A percentile compares a stretch with the other conserved stretches of the same genome.
These are phyloP conservation scores for Dioscorea zingiberensis DNA, from an alignment of 106 monocot genomes.

Conservation along the genomic window DNA sequence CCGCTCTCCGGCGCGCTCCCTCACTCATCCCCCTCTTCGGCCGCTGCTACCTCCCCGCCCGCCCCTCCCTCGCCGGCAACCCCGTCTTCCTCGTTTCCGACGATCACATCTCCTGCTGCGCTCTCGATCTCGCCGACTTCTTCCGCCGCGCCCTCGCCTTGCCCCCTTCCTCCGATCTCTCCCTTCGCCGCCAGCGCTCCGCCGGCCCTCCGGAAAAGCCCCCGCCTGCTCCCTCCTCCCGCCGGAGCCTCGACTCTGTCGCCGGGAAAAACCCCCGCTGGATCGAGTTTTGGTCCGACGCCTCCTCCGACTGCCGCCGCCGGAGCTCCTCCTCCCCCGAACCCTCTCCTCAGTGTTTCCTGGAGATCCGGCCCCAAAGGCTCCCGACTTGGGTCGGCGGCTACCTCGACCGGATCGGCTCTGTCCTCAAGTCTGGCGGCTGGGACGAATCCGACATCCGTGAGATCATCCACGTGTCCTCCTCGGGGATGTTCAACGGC, in stretches of 20 bases:
- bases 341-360: too few relatives aligned
- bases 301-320: slow-evolving; percentile 12
- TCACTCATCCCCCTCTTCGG: slow-evolving; percentile 35
- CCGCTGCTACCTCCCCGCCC: slow-evolving; percentile 37
- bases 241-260: too few relatives aligned
- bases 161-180: too few relatives aligned
- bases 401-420: too few relatives aligned
- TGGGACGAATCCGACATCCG: too few relatives aligned
- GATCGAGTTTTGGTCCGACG: slow-evolving; percentile 62
- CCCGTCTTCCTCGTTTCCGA: slow-evolving; percentile 42
- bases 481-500: too few relatives aligned
- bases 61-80: slow-evolving; percentile 45
- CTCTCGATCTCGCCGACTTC: slow-evolving; percentile 24
- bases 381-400: too few relatives aligned
- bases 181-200: slow-evolving; percentile 5
- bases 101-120: slow-evolving; percentile 16
- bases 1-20: slow-evolving; percentile 22
- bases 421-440: too few relatives aligned
- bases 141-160: too few relatives aligned
- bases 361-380: too few relatives aligned
- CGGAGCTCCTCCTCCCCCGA: too few relatives aligned
- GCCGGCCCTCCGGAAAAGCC: background rate
- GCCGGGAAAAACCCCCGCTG: slow-evolving; percentile 25
- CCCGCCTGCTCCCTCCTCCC: background rate
- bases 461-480: too few relatives aligned